Conservation (phyloP, 257 asterid species). For the Hygrophila difformis region DNA sequence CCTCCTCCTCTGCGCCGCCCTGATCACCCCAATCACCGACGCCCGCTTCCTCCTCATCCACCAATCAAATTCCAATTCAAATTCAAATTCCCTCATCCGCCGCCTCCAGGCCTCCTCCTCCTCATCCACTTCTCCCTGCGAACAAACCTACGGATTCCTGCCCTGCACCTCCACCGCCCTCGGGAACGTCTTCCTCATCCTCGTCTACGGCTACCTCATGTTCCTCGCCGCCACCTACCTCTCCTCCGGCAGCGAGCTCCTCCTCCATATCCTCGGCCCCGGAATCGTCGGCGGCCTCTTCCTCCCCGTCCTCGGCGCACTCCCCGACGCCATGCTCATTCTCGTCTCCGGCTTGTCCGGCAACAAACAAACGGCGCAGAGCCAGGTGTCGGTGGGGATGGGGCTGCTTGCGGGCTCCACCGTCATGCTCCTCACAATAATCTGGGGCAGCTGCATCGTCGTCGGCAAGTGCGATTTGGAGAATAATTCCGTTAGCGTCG, state of each 20-base stretch:
- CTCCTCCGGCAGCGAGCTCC: constrained; percentile 68
- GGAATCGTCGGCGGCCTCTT: constrained; percentile 79
- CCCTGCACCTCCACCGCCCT: constrained; percentile 66
- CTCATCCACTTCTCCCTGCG: constrained; percentile 35
- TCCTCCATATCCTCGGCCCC: constrained; percentile 82
- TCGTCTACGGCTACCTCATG: constrained; percentile 78
- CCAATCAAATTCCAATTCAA: constrained; percentile 41
- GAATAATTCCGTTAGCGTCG: constrained; percentile 13
- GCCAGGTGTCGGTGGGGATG: constrained; percentile 97
- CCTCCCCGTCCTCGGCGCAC: constrained; percentile 87
- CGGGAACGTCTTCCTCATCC: constrained; percentile 56
- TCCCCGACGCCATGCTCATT: constrained; percentile 90
- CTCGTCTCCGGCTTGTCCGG: constrained; percentile 89
- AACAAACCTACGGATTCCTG: constrained; percentile 74
- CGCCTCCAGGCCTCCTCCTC: constrained; percentile 29
- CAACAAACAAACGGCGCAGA: constrained; percentile 65
- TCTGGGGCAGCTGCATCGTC: constrained; percentile 81
- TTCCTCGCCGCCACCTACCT: constrained; percentile 66
- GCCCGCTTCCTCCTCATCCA: constrained; percentile 41
- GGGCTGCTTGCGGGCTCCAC: constrained; percentile 96
- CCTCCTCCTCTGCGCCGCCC: not conserved
- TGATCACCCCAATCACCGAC: constrained; percentile 29
- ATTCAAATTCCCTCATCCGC: constrained; percentile 14
- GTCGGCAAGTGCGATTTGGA: constrained; percentile 78
- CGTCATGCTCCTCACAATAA: constrained; percentile 81